phyloP scores from a whole-genome alignment of 108 stramenopile species.

The Cyclotella kingstonii region DNA sequence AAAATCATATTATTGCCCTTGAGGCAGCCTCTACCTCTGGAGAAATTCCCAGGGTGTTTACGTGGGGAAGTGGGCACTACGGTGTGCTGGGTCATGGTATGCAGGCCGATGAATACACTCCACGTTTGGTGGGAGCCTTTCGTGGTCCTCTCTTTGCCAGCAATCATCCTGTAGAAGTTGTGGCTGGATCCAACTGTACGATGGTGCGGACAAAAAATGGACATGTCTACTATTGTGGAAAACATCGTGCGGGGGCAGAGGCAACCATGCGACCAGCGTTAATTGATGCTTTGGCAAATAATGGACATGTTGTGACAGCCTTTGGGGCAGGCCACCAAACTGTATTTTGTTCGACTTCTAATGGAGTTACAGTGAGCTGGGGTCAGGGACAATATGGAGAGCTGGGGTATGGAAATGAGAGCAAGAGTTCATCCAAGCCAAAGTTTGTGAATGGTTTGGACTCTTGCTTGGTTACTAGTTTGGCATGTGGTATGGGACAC shows the following conservation, averaged over 20 bases:
- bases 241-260: conserved; percentile 68
- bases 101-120: conserved; percentile 84
- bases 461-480: conserved; percentile 47
- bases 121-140: conserved; percentile 54
- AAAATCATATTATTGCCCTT: conserved; percentile 76
- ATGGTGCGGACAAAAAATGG: conserved; percentile 65
- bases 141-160: conserved; percentile 51
- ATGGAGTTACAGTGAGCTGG: conserved; percentile 84
- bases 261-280: conserved; percentile 81
- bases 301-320: conserved; percentile 71
- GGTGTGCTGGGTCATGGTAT: conserved; percentile 81
- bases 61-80: conserved; percentile 88
- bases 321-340: conserved; percentile 61
- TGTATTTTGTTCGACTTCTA: conserved; percentile 63
- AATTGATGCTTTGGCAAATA: conserved; percentile 81
- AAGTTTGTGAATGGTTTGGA: conserved; percentile 72
- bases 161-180: conserved; percentile 46
- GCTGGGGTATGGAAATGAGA: conserved; percentile 65
- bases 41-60: conserved; percentile 59
- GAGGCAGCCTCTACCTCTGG: conserved; percentile 53
- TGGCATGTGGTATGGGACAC: conserved; percentile 84
- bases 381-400: conserved; percentile 80
- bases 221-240: conserved; percentile 89
- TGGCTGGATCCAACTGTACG: conserved; percentile 70
- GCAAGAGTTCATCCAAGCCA: conserved; percentile 72